Base-by-base conservation (phyloP, 2,329 filamentous ascomycete genomes). In the Paracoccidioides lutzii region DNA sequence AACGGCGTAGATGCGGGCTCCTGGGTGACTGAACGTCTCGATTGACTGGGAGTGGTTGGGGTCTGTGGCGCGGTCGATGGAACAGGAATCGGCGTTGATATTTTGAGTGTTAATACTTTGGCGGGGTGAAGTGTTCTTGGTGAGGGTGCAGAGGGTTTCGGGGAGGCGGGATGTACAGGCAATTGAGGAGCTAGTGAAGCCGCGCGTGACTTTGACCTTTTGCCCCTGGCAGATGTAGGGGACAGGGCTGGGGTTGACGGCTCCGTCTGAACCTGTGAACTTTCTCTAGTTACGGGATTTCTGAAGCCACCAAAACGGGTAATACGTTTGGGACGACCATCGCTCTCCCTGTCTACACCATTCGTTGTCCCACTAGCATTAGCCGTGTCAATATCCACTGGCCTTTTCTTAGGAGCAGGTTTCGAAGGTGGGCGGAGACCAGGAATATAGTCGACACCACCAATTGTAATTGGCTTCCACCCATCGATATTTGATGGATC, bases 401-500 rank as follows among this genome's bases (percentile, higher is more conserved):
- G 15, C 32, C 59, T 62, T 61, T 40, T 68, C 67, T 53, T 70
- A 60, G 30, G 65, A 61, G 35, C 69, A 62, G 41, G 61, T 59
- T 41, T 61, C 57, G 59, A 62, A 60, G 54, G 59, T 59, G 40
- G 67, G 59, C 40, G 63, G 59, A 60, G 69, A 52, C 65, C 67
- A n/a, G 71, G 69, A 22, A 69, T 62, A 46, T 68, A 66, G 22
- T 71, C 68, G 10, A 68, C 61, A 10, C 69, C 70, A 52, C 73
- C 64, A 38, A 62, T 70, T n/a, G 62, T 59, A 56, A 74, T 60
- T 5, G 66, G 64, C 12, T 59, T 62, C 69, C 71, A 75, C 30
- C 70, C 70, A 62, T 75, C 73, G 22, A 70, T 64, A 54, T 76
- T 75, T 12, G 63, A 65, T 48, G 73, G 67, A 12, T 62, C 59